Evolutionary conservation across 106 monocot genomes (phyloP).

Genomic region (Iris macrosiphon): DNA sequence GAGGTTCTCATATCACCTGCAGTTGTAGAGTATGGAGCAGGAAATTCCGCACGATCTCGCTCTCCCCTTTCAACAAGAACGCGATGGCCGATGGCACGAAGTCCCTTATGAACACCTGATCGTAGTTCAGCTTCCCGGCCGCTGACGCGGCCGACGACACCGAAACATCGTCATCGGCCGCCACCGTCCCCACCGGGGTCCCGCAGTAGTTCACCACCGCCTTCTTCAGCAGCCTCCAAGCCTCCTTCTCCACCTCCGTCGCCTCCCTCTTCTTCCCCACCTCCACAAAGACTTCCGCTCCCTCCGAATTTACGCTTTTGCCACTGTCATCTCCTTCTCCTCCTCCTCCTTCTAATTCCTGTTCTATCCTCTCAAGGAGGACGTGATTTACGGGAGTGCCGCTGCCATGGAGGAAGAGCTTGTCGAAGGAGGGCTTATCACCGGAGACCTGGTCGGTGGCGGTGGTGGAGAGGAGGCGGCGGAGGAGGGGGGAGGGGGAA

Average conservation of each 20-base stretch:
- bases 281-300: not conserved
- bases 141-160: conserved; percentile 15
- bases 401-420: conserved; percentile 2
- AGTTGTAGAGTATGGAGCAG: conserved; percentile 91
- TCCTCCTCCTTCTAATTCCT: not conserved
- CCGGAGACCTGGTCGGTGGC: not conserved
- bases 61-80: conserved; percentile 83
- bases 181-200: conserved; percentile 85
- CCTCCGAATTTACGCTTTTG: not conserved
- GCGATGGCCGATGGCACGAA: conserved; percentile 92
- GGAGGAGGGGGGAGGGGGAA: not conserved
- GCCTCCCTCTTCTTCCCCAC: conserved; percentile 12
- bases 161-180: conserved; percentile 61
- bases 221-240: conserved; percentile 73
- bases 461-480: conserved; percentile 3
- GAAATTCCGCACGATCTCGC: conserved; percentile 84
- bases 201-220: conserved; percentile 86
- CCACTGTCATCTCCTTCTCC: not conserved
- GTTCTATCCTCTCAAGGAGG: not conserved
- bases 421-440: not conserved
- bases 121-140: conserved; percentile 63
- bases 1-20: conserved; percentile 53
- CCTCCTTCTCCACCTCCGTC: conserved; percentile 75
- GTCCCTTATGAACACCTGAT: conserved; percentile 94
- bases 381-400: conserved; percentile 7